Base-by-base conservation (phyloP, 1,284 basidiomycete species). In the Mycosarcoma maydis region DNA sequence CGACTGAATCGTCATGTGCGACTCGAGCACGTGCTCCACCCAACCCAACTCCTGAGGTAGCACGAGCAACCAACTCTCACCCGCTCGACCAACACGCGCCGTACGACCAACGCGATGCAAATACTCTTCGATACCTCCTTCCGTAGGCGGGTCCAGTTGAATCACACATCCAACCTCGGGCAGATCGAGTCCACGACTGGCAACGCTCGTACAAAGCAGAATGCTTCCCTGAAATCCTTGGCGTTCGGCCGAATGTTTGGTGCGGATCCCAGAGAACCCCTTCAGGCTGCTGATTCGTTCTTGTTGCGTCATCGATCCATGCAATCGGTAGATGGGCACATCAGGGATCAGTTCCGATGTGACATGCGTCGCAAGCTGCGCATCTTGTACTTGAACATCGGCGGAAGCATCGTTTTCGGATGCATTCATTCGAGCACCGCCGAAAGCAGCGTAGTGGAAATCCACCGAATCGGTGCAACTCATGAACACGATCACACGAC, bases 391-490 rank as follows among this genome's bases (percentile, higher is more conserved):
- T 0, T 75, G 82, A 4, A 54, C 61, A 17, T 45, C 42, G 14
- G 52, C 41, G 11, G 57, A 39, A 36, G 52, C 45, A 14, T 54
- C 53, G 38, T 66, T 53, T 30, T 80, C 75, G 3, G 78, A 44
- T 3, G 42, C 52, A 10, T 86, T 87, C 92, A 98, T 95, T 9
- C 83, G 82, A 19, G 91, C 86, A 2, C 89, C 88, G 1, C 90
- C 91, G 0, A 98, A 83, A n/a, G 97, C 85, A 42, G 87, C 87
- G 91, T 92, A 98, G 81, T 97, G 93, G 80, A 94, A 98, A 82
- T 99, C 95, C 29, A 99, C 96, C 2, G 93, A 92, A 82, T 98
- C 94, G 3, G 94, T 98, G 75, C 94, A 98, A 75, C 90, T 94
- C 60, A 98, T 85, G 83, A 99, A 99, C 6, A 98, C 93, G 49